A percentile compares a stretch with the other conserved stretches of the same genome.
Evolutionary conservation across 805 yeast species (phyloP).

Genomic region (Spathaspora girioi): DNA sequence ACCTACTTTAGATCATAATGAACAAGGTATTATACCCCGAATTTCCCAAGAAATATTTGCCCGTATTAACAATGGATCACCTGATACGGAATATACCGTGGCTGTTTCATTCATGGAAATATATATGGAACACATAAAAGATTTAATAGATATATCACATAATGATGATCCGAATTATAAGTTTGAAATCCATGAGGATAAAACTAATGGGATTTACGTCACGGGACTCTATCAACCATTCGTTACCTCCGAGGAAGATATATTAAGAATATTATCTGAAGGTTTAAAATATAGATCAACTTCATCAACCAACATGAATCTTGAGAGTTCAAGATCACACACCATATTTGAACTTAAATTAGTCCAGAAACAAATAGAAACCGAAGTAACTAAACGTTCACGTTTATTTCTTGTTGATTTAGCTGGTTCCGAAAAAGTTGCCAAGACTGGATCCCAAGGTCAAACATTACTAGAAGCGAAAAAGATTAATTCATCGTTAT

Average conservation of each 20-base stretch:
- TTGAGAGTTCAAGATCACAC: constrained; percentile 75
- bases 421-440: constrained; percentile 83
- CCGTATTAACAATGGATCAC: constrained; percentile 27
- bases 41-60: constrained; percentile 61
- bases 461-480: constrained; percentile 78
- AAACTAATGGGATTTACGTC: constrained; percentile 62
- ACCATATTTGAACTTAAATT: constrained; percentile 70
- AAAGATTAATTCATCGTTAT: constrained; percentile 74
- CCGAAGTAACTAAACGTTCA: constrained; percentile 60
- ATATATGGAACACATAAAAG: constrained; percentile 72
- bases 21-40: constrained; percentile 68
- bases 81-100: constrained; percentile 58
- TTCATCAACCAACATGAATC: constrained; percentile 66
- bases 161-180: constrained; percentile 16
- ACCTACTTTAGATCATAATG: constrained; percentile 20
- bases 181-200: constrained; percentile 61
- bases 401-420: constrained; percentile 74
- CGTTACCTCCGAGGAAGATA: constrained; percentile 56
- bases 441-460: constrained; percentile 72
- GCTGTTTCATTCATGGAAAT: constrained; percentile 77
- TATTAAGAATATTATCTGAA: constrained; percentile 51
- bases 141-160: constrained; percentile 45
- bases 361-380: constrained; percentile 51
- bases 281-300: constrained; percentile 58
- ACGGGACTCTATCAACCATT: constrained; percentile 63